These are phyloP conservation scores for Papiliotrema nemorosa DNA, from an alignment of 1,284 basidiomycete species.

Conservation along the genomic window DNA sequence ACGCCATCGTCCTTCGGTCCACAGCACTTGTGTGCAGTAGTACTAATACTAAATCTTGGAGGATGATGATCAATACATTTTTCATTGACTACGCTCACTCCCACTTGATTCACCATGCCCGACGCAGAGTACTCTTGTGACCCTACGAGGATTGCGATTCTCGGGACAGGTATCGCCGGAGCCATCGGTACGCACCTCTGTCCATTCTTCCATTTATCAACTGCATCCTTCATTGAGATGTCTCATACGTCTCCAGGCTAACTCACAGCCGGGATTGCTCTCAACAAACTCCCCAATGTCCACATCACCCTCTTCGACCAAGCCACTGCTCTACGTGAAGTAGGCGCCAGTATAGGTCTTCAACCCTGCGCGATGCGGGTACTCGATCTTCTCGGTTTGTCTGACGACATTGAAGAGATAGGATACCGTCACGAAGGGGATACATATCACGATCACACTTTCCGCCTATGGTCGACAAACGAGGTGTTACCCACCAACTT, in stretches of 20 bases:
- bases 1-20: no score
- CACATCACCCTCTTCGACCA: conserved; percentile 3
- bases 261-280: conserved; percentile 5
- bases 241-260: no score
- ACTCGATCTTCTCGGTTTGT: conserved; percentile 15
- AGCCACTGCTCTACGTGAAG: conserved; percentile 5
- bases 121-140: neutral
- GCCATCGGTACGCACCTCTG: no score
- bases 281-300: neutral
- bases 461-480: conserved; percentile 4
- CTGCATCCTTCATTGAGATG: no score
- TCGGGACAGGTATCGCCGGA: neutral
- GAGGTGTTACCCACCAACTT: neutral
- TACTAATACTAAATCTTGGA: no score
- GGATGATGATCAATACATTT: no score
- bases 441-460: conserved; percentile 1
- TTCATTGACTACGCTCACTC: no score
- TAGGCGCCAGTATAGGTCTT: conserved; percentile 12
- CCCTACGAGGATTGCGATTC: neutral
- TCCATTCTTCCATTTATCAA: no score
- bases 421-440: conserved; percentile 12
- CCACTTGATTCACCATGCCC: neutral
- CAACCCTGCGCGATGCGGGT: conserved; percentile 13
- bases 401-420: conserved; percentile 8
- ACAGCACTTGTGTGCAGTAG: no score